Evolutionary conservation across 305 asterid genomes (phyloP), one percentile per base, ranked within the genome.

Genomic region (Fraxinus floribunda): DNA sequence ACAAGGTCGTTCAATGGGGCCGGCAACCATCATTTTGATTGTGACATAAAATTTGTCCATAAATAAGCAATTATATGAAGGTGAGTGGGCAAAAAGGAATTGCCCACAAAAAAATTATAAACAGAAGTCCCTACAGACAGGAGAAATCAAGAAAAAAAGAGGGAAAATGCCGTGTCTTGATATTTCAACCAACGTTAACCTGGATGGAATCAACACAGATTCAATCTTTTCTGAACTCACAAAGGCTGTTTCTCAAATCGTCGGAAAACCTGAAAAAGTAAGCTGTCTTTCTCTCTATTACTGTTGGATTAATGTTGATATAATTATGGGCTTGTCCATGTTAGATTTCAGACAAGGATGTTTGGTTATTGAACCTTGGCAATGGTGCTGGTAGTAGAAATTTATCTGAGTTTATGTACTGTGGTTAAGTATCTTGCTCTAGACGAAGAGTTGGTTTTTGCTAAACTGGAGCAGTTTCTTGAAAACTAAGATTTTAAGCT

Each of bases 141-240:
- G 34, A 9, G 35, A 11, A 24, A 66, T 24, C 16, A 24, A 10
- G 72, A 22, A 22, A 62, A 8, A 10, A 52, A 16, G 62, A 79
- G 1, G 34, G 52, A 52, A 15, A 82, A 78, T 94, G 98, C 98
- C 98, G 89, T 93, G 97, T 86, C 94, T 94, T 79, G 92, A 94
- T 82, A 88, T 94, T 79, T 83, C 97, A 6, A 94, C 98, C 1
- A 94, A 94, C 87, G 97, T 93, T 39, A 87, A 84, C 85, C 92
- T 94, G 2, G 91, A 90, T 66, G 94, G 92, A 81, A 70, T 90
- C 70, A 88, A 92, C 82, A 79, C 84, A 1, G 91, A 89, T 83
- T 80, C 91, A 32, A 75, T 94, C 87, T 92, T 92, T 81, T 82
- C 91, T n/a, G 89, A 89, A 22, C 91, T 90, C 88, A 92, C 97